Conservation (phyloP, 1,284 basidiomycete species). For the Marasmius tenuissimus region DNA sequence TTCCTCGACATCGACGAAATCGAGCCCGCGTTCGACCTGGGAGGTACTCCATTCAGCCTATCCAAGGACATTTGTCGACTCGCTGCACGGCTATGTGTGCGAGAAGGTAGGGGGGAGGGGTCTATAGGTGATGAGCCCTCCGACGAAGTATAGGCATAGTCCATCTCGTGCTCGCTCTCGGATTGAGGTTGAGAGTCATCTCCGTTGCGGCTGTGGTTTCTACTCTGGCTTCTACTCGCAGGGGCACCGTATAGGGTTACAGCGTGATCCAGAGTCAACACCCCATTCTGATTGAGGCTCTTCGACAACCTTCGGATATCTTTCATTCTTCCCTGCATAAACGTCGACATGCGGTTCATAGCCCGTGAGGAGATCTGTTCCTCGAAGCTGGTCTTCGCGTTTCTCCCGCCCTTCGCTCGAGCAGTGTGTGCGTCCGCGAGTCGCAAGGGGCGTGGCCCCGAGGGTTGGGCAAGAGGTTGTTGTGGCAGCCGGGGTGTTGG, state of each 20-base stretch:
- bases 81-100: neutral
- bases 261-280: conserved; percentile 9
- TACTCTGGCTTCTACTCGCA: neutral
- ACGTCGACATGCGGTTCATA: conserved; percentile 9
- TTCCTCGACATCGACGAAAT: neutral
- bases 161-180: neutral
- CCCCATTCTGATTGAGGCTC: neutral
- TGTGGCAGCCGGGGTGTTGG: conserved; percentile 9
- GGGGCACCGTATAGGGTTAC: conserved; percentile 8
- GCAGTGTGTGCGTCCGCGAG: conserved; percentile 13
- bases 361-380: conserved; percentile 8
- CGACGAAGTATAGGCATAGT: neutral
- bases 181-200: neutral
- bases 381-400: conserved; percentile 6
- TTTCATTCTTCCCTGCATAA: conserved; percentile 11
- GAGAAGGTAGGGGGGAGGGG: neutral
- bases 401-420: conserved; percentile 2
- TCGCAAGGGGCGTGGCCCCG: conserved; percentile 1
- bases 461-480: neutral
- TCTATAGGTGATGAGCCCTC: neutral
- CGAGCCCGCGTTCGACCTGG: neutral
- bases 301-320: conserved; percentile 11
- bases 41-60: neutral
- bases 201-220: neutral
- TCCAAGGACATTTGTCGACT: conserved; percentile 5